Base-by-base conservation (phyloP, 768 basidiomycete genomes). In the Lactarius akahatsu region DNA sequence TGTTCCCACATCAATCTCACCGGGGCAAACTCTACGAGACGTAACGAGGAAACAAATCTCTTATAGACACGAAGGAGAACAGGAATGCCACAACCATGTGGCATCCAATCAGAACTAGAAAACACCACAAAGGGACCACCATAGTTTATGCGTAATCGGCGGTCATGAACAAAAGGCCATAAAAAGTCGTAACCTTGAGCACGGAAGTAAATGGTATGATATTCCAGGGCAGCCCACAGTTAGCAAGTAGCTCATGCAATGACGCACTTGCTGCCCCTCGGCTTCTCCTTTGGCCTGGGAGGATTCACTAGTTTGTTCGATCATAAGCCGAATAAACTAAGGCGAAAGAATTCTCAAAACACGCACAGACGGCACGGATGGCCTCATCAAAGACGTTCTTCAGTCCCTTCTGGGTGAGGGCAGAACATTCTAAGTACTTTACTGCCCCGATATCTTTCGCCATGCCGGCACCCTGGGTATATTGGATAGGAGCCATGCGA, bases 301-400 rank as follows among this genome's bases (percentile, higher is more conserved):
- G 91, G 91, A 77, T 93, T 89, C 77, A 94, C 92, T 94, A 43
- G 52, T 52, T 58, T 26, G 61, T 54, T 30, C 57, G 11, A 32
- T 15, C 18, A 41, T 66, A 45, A 66, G 65, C 40, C 50, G 57
- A 41, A 38, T 26, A 40, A 52, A 56, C 47, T 13, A 52, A 36
- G 40, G 59, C 3, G 57, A 32, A 52, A 52, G 30, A 43, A 61
- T 66, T 63, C 55, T 47, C 30, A 41, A 30, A 64, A 20, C 62
- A 89, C 92, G 86, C 77, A 94, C 92, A 81, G 72, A 98, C 96
- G 63, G 94, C 94, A 62, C 97, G 87, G 73, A 99, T 98, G 52
- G 97, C 97, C 78, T 98, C 97, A 77, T 98, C 97, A 76, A 99
- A 99, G 54, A 99, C 97, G 65, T 91, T 96, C 86, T 99, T 99